Conservation (phyloP, 2,329 filamentous ascomycete genomes). For the Fusarium praegraminearum region DNA sequence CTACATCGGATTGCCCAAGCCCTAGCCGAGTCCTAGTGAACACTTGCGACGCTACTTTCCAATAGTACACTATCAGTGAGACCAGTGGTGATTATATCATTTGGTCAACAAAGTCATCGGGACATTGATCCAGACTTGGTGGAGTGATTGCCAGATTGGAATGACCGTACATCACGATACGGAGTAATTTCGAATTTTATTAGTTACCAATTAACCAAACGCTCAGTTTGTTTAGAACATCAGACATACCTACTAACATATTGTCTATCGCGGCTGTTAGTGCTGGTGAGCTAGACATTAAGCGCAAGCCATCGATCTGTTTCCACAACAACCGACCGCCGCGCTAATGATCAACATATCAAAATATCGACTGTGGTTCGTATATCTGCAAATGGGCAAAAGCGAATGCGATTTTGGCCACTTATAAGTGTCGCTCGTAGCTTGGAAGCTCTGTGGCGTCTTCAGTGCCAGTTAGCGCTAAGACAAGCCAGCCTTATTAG, state of each 20-base stretch:
- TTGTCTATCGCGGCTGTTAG: not conserved
- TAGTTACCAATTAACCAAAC: not conserved
- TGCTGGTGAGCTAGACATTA: not conserved
- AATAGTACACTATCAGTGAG: not conserved
- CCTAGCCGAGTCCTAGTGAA: not conserved
- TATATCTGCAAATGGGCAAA: not conserved
- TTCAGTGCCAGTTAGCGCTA: conserved; percentile 26
- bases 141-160: not conserved
- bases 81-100: not conserved
- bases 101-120: not conserved
- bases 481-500: not conserved
- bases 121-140: not conserved
- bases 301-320: not conserved
- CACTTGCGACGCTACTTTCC: not conserved
- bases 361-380: not conserved
- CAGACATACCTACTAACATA: not conserved
- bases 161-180: not conserved
- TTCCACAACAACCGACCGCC: not conserved
- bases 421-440: not conserved
- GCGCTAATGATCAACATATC: not conserved
- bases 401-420: not conserved
- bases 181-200: not conserved
- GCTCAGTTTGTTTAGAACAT: not conserved
- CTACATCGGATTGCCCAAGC: not conserved
- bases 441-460: conserved; percentile 12